Evolutionary conservation across 2,329 filamentous ascomycete genomes (phyloP).

Genomic region (Ilyonectria mors-panacis): DNA sequence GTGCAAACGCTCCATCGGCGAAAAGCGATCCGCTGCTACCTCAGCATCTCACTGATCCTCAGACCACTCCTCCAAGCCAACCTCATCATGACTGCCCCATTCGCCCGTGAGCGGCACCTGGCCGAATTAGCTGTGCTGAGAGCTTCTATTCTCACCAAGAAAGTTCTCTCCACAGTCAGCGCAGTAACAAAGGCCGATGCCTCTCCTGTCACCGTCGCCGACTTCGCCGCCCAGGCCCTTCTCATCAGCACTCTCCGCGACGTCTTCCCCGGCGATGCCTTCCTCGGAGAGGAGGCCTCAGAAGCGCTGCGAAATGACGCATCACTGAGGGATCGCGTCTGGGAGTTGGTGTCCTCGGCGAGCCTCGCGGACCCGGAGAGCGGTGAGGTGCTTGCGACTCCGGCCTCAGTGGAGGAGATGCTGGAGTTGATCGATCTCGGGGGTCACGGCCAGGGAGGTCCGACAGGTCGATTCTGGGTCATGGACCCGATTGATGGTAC

Average conservation of each 20-base stretch:
- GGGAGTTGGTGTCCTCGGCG: constrained; percentile 63
- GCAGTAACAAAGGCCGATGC: constrained; percentile 70
- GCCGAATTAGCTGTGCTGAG: constrained; percentile 65
- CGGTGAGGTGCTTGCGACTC: constrained; percentile 53
- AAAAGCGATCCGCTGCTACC: background rate
- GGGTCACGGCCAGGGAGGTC: constrained; percentile 56
- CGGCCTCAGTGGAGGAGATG: constrained; percentile 67
- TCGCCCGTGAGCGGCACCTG: constrained; percentile 50
- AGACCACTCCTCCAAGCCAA: constrained; percentile 10
- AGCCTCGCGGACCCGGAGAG: constrained; percentile 28
- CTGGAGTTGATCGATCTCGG: constrained; percentile 74
- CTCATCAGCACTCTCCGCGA: constrained; percentile 70
- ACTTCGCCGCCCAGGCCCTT: constrained; percentile 75
- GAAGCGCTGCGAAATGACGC: constrained; percentile 65
- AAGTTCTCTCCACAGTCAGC: constrained; percentile 58
- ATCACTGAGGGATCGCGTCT: constrained; percentile 66
- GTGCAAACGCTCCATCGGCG: background rate
- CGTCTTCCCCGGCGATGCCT: constrained; percentile 68
- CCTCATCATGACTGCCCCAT: constrained; percentile 41
- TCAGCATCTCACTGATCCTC: constrained; percentile 9
- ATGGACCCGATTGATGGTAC: constrained; percentile 78
- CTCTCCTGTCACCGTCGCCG: constrained; percentile 74
- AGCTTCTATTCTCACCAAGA: constrained; percentile 71
- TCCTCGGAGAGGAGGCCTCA: constrained; percentile 74
- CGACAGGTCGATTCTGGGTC: constrained; percentile 67